A percentile compares a stretch with the other conserved stretches of the same genome.
Evolutionary conservation across 2,329 filamentous ascomycete species (phyloP).

Genomic region (Penicillium corylophilum): DNA sequence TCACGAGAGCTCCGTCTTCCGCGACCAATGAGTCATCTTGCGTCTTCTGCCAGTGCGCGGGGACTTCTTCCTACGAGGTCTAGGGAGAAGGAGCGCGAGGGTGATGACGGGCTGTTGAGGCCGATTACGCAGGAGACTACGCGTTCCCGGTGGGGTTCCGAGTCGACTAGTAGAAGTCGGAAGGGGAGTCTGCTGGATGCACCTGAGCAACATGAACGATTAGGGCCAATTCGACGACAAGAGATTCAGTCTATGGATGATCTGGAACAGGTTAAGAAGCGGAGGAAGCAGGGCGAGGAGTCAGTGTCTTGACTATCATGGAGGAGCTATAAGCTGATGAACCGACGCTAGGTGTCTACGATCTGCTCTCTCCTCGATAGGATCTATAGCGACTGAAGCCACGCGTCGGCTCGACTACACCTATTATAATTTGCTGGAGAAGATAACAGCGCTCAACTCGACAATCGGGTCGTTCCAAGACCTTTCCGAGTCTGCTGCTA

Average conservation of each 20-base stretch:
- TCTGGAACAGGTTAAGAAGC: conserved; percentile 47
- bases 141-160: conserved; percentile 34
- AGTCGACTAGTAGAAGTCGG: conserved; percentile 32
- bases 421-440: conserved; percentile 50
- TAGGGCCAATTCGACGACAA: conserved; percentile 28
- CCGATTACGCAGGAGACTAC: conserved; percentile 33
- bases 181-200: conserved; percentile 31
- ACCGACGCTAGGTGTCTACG: conserved; percentile 28
- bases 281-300: conserved; percentile 75
- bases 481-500: conserved; percentile 37
- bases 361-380: conserved; percentile 36
- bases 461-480: conserved; percentile 44
- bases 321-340: conserved; percentile 1
- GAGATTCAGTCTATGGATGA: conserved; percentile 37
- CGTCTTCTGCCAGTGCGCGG: conserved; percentile 31
- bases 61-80: conserved; percentile 34
- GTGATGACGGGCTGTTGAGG: conserved; percentile 30
- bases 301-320: conserved; percentile 49
- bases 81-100: conserved; percentile 33
- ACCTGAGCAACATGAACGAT: conserved; percentile 25
- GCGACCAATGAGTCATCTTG: conserved; percentile 34
- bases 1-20: conserved; percentile 33
- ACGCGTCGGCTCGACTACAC: conserved; percentile 49
- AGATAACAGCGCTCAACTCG: conserved; percentile 40
- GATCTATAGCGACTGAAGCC: conserved; percentile 42